These are phyloP conservation scores for Ulota crispa DNA, from an alignment of 225 moss, liverwort and hornwort species.

Conservation along the genomic window DNA sequence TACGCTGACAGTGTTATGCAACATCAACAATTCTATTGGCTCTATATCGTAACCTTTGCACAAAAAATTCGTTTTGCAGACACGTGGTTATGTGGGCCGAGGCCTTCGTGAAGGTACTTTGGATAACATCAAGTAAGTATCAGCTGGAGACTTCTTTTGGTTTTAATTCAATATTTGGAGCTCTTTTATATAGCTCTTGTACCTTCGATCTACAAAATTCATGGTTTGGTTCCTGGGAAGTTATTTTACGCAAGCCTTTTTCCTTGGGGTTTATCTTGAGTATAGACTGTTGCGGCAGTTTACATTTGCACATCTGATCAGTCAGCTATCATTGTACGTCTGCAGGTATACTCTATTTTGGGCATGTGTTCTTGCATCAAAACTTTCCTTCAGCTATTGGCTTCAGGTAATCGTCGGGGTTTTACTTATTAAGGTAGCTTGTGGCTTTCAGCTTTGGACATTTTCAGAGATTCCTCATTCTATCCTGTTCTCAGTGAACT, in stretches of 20 bases:
- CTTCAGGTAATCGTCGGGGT: slow-evolving; percentile 61
- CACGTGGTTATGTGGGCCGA: slow-evolving; percentile 78
- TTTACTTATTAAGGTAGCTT: slow-evolving; percentile 1
- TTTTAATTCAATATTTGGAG: background rate
- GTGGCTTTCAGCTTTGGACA: background rate
- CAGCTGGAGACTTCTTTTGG: background rate
- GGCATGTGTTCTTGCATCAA: slow-evolving; percentile 65
- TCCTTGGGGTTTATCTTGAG: background rate
- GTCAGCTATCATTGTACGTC: background rate
- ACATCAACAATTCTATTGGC: slow-evolving; percentile 7
- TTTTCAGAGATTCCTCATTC: background rate
- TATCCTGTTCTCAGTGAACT: background rate
- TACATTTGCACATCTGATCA: slow-evolving; percentile 10
- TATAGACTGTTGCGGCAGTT: background rate
- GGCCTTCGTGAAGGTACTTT: slow-evolving; percentile 84
- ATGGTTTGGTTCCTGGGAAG: background rate
- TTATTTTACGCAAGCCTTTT: background rate
- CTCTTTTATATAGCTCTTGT: background rate
- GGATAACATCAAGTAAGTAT: slow-evolving; percentile 72
- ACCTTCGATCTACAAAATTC: background rate
- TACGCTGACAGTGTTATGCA: background rate
- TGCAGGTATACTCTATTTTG: slow-evolving; percentile 84
- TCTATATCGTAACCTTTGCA: background rate
- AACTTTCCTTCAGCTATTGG: slow-evolving; percentile 91
- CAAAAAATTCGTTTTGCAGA: slow-evolving; percentile 42